phyloP scores from a whole-genome alignment of 179 eudicot species.

The Spinacia oleracea region DNA sequence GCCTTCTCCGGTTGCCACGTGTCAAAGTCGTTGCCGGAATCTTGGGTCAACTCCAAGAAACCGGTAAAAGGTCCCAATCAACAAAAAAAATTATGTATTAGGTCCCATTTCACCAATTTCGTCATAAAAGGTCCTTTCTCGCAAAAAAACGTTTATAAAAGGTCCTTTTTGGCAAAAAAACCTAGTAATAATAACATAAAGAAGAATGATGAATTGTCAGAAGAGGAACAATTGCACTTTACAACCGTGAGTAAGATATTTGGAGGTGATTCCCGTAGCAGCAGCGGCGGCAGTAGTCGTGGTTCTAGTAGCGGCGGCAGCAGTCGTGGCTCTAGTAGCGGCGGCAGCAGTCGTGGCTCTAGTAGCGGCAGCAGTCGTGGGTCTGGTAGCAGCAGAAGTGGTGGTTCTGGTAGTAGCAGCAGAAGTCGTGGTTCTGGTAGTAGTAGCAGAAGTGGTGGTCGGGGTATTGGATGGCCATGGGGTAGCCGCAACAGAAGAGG shows the following conservation, averaged over 20 bases:
- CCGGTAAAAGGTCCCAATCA: no score
- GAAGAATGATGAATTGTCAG: neutral
- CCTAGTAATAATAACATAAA: neutral
- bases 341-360: neutral
- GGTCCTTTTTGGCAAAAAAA: no score
- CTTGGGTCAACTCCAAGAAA: no score
- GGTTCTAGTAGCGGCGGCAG: no score
- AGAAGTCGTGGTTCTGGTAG: neutral
- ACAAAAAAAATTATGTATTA: no score
- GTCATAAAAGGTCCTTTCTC: no score
- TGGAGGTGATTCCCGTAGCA: neutral
- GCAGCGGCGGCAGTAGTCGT: no score
- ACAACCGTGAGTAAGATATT: neutral
- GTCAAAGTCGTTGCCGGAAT: no score
- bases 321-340: neutral
- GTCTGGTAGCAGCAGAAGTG: neutral
- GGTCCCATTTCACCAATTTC: no score
- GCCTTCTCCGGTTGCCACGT: no score
- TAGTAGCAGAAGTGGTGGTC: neutral
- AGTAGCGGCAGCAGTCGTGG: neutral
- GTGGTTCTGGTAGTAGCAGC: neutral
- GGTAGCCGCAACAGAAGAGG: neutral
- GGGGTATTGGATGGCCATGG: neutral
- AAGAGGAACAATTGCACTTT: neutral
- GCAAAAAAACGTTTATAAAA: no score